Evolutionary conservation across 2,329 filamentous ascomycete species (phyloP), one percentile per base, ranked within the genome.

Genomic region (Paecilomyces variotii): DNA sequence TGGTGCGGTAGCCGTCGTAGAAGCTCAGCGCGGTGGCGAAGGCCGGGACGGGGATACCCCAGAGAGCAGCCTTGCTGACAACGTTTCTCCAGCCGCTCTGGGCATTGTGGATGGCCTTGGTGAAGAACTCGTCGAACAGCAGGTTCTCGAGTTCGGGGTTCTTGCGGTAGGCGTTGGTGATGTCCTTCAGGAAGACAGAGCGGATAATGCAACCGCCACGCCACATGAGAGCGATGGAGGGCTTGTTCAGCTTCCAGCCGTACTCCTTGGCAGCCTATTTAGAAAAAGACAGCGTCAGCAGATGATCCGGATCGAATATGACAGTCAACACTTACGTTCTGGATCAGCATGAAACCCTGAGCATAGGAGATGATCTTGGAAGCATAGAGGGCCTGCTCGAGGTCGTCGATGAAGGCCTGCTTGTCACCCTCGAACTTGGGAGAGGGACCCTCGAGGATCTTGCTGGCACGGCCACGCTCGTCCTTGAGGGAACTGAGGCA

Each of bases 291-390:
- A 24, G 25, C 9, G 30, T 61, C 54, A 63, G 56, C 58, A 53
- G 53, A 34, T 34, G 32, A 4, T 58, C 6, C 9, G 7, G 30
- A 59, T 53, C 57, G 53, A 28, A 7, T 2, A 19, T 10, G 9
- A 24, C n/a, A 28, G 30, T 28, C 25, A 55, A 26, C 26, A 77
- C 86, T 79, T 79, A 92, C 91, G 81, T 96, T 89, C 82, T 97
- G 93, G 86, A 99, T 97, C 74, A 99, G 86, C 93, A 97, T 97
- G 86, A 99, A 99, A 76, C 94, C 94, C 82, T 99, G 94, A 66
- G 94, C 91, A 77, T 99, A 99, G 24, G 94, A 99, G 80, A 99
- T 97, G 76, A 99, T 99, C 89, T 99, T 99, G 73, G 93, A 97
- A 67, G 94, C 94, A 76, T 99, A 99, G 62, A 99, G 87, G 67